Conservation (phyloP, 495 filamentous ascomycete genomes). For the Aspergillus avenaceus region DNA sequence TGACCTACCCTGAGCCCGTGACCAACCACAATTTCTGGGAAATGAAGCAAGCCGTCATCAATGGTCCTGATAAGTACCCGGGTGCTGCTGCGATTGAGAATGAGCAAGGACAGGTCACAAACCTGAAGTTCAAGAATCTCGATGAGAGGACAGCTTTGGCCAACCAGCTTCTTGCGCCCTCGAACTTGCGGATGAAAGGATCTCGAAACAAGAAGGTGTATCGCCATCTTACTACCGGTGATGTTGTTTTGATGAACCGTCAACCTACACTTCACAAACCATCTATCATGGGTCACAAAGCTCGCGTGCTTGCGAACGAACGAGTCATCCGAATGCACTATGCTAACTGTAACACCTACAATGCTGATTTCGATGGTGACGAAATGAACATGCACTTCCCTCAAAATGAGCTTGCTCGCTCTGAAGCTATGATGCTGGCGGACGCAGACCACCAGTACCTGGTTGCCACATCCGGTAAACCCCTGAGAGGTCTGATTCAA, state of each 20-base stretch:
- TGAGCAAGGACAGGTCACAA: slow-evolving; percentile 88
- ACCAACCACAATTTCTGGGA: slow-evolving; percentile 96
- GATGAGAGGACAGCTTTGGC: slow-evolving; percentile 84
- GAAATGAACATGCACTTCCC: slow-evolving; percentile 99
- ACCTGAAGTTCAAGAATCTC: slow-evolving; percentile 74
- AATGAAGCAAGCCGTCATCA: slow-evolving; percentile 93
- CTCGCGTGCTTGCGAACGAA: slow-evolving; percentile 85
- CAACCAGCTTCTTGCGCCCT: slow-evolving; percentile 89
- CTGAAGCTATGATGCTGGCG: slow-evolving; percentile 86
- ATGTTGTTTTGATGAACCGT: slow-evolving; percentile 97
- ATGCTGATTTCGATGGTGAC: slow-evolving; percentile 99
- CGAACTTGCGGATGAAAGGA: slow-evolving; percentile 67
- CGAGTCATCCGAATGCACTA: slow-evolving; percentile 99
- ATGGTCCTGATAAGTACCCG: slow-evolving; percentile 89
- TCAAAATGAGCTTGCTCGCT: slow-evolving; percentile 89
- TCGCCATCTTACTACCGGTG: slow-evolving; percentile 91
- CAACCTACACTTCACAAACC: slow-evolving; percentile 99
- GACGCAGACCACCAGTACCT: slow-evolving; percentile 98
- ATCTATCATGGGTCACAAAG: slow-evolving; percentile 98
- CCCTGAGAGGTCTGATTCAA: slow-evolving; percentile 93
- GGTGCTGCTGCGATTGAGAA: slow-evolving; percentile 93
- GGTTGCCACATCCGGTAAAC: slow-evolving; percentile 88
- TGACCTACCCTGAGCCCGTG: slow-evolving; percentile 96
- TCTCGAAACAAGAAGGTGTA: slow-evolving; percentile 94
- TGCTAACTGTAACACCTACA: slow-evolving; percentile 99